Conservation (phyloP, 2,329 filamentous ascomycete genomes). For the Zasmidium angulare region DNA sequence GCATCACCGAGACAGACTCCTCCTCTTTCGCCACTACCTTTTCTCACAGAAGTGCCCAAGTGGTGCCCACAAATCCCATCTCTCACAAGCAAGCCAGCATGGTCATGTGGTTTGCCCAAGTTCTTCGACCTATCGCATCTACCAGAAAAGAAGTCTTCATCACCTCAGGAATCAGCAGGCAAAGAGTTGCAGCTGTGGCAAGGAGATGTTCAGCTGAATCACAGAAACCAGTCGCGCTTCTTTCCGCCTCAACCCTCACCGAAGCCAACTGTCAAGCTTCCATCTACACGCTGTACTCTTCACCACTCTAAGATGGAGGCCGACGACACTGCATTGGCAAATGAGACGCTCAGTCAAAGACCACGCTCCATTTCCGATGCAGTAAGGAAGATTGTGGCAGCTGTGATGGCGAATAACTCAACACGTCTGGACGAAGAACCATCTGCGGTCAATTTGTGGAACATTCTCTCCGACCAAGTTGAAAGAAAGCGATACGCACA, state of each 20-base stretch:
- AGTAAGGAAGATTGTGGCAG: conserved; percentile 10
- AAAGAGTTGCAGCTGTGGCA: conserved; percentile 25
- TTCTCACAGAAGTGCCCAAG: conserved; percentile 18
- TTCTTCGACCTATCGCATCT: conserved; percentile 32
- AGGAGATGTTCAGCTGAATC: conserved; percentile 9
- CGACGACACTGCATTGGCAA: not conserved
- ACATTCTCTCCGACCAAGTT: conserved; percentile 20
- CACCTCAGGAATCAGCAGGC: not conserved
- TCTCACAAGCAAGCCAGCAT: conserved; percentile 22
- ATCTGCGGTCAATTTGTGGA: conserved; percentile 29
- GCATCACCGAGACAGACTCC: conserved; percentile 5
- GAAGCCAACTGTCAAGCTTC: conserved; percentile 25
- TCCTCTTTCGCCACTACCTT: conserved; percentile 11
- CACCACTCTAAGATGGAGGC: conserved; percentile 18
- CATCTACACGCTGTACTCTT: conserved; percentile 23
- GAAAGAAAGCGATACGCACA: not conserved
- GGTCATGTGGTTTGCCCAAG: conserved; percentile 23
- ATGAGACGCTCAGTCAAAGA: not conserved
- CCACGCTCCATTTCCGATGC: not conserved
- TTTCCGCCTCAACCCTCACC: conserved; percentile 23
- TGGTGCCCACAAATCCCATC: conserved; percentile 32
- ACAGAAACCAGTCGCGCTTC: conserved; percentile 31
- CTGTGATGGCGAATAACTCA: not conserved
- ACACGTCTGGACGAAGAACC: not conserved
- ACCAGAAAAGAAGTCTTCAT: conserved; percentile 19